Conservation (phyloP, 1,284 basidiomycete genomes). For the Amylostereum chailletii region DNA sequence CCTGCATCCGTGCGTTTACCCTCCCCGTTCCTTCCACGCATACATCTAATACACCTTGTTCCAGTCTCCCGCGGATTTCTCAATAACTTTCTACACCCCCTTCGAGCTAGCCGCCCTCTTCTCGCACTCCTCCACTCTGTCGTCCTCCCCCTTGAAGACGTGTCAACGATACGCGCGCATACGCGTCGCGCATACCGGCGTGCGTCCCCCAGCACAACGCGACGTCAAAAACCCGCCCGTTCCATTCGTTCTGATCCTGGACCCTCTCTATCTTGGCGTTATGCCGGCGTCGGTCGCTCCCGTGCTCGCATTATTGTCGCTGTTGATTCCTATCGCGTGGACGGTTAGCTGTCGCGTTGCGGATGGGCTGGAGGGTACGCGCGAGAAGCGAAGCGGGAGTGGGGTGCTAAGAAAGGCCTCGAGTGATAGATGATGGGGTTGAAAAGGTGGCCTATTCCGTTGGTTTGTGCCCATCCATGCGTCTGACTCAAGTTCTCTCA, state of each 20-base stretch:
- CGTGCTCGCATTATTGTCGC: slow-evolving; percentile 27
- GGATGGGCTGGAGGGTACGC: not conserved
- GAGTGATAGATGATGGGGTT: not conserved
- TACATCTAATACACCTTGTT: not conserved
- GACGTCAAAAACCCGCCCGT: slow-evolving; percentile 17
- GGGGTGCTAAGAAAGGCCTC: not conserved
- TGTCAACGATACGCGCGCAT: slow-evolving; percentile 46
- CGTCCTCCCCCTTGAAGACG: slow-evolving; percentile 16
- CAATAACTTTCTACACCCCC: slow-evolving; percentile 16
- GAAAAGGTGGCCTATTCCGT: too few species aligned
- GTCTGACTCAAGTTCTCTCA: too few species aligned
- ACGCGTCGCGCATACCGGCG: slow-evolving; percentile 39
- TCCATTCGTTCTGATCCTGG: slow-evolving; percentile 43
- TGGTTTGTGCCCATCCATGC: too few species aligned
- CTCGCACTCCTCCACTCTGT: slow-evolving; percentile 5
- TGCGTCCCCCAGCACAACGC: slow-evolving; percentile 30
- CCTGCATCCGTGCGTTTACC: slow-evolving; percentile 47
- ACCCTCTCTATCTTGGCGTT: slow-evolving; percentile 49
- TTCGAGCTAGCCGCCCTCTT: slow-evolving; percentile 7
- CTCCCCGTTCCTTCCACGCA: slow-evolving; percentile 1
- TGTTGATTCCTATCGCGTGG: slow-evolving; percentile 15
- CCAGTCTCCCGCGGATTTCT: slow-evolving; percentile 23
- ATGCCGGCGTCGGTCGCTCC: slow-evolving; percentile 49
- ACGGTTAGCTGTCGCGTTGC: not conserved
- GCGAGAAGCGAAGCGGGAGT: slow-evolving; percentile 1